Percentiles rank a stretch among this genome's conserved stretches.
Evolutionary conservation across 495 filamentous ascomycete genomes (phyloP).

Genomic region (Penicillium turbatum): DNA sequence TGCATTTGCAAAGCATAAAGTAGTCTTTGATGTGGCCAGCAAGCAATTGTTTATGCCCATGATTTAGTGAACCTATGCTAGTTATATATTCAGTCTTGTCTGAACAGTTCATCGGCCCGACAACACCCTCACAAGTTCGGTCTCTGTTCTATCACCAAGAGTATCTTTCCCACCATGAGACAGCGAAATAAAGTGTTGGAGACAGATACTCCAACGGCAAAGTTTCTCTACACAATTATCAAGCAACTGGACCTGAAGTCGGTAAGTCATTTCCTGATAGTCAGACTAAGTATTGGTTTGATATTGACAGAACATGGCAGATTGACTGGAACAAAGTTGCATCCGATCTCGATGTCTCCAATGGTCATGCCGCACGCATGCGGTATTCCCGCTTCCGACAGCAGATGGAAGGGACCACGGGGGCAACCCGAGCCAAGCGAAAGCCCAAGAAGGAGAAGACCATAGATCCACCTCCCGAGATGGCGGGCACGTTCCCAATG

Average conservation of each 20-base stretch:
- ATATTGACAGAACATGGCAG: conserved; percentile 34
- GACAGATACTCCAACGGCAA: conserved; percentile 44
- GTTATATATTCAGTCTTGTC: neutral
- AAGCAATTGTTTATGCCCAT: neutral
- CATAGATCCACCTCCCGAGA: neutral
- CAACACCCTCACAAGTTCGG: neutral
- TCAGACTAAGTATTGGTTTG: neutral
- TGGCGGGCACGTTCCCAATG: neutral
- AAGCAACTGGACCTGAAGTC: conserved; percentile 71
- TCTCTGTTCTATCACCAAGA: neutral
- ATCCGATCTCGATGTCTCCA: conserved; percentile 58
- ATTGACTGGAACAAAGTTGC: conserved; percentile 74
- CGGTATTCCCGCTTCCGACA: conserved; percentile 66
- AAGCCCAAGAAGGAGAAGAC: conserved; percentile 16
- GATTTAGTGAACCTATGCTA: neutral
- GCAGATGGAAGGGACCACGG: conserved; percentile 51
- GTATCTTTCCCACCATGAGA: conserved; percentile 12
- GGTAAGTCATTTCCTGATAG: conserved; percentile 17
- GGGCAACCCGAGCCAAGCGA: conserved; percentile 13
- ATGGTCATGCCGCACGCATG: conserved; percentile 79
- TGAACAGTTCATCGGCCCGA: neutral
- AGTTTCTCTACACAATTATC: conserved; percentile 72
- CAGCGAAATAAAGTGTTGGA: conserved; percentile 45
- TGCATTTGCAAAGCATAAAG: neutral
- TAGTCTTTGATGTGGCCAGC: neutral